Evolutionary conservation across 2,329 filamentous ascomycete species (phyloP).

Genomic region (Mycosphaerelloides madeirae): DNA sequence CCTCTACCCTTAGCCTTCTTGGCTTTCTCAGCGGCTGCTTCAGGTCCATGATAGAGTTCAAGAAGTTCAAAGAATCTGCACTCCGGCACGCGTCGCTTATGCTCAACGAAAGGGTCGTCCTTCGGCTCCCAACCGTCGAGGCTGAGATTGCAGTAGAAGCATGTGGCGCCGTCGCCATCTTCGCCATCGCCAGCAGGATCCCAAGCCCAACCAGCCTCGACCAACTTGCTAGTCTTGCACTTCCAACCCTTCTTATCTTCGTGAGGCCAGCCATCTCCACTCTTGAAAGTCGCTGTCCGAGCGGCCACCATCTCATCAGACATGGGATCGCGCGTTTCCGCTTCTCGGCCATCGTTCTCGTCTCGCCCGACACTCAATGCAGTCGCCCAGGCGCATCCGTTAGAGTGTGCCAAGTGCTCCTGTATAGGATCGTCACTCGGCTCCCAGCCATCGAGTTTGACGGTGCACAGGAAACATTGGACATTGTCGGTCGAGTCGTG

Average conservation of each 20-base stretch:
- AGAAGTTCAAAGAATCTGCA: conserved; percentile 78
- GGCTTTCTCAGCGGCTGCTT: conserved; percentile 14
- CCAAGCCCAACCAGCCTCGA: conserved; percentile 90
- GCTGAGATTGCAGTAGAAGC: conserved; percentile 81
- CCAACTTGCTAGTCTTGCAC: conserved; percentile 86
- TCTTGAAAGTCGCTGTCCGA: conserved; percentile 74
- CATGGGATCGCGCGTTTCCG: conserved; percentile 66
- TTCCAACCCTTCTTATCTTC: conserved; percentile 84
- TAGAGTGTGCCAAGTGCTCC: conserved; percentile 81
- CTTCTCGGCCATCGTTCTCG: conserved; percentile 57
- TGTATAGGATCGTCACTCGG: conserved; percentile 73
- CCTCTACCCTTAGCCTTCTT: conserved; percentile 31
- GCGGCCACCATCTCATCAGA: conserved; percentile 68
- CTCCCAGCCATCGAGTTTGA: conserved; percentile 88
- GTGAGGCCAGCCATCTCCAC: conserved; percentile 70
- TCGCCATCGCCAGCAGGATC: conserved; percentile 71
- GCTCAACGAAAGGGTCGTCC: conserved; percentile 89
- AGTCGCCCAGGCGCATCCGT: conserved; percentile 82
- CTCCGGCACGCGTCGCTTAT: conserved; percentile 69
- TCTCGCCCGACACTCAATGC: conserved; percentile 48
- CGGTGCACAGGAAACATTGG: conserved; percentile 79
- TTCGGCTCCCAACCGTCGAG: conserved; percentile 92
- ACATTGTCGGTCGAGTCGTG: conserved; percentile 78
- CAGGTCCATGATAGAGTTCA: conserved; percentile 36
- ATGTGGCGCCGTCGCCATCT: conserved; percentile 77